Conservation (phyloP, 208 protist species). For the Trypanosoma melophagium region DNA sequence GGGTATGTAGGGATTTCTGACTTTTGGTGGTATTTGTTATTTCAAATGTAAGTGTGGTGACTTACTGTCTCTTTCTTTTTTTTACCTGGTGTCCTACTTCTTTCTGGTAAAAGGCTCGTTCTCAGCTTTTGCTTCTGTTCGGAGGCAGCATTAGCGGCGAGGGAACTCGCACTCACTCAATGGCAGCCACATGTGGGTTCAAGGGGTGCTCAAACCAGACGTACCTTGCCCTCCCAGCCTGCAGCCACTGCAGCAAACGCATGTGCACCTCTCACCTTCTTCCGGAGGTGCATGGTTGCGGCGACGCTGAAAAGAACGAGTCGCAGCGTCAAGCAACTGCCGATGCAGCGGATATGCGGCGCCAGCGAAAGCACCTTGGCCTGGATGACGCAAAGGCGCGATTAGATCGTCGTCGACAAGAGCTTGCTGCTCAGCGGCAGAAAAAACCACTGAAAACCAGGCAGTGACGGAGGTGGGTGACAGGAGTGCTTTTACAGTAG, state of each 20-base stretch:
- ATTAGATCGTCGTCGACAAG: constrained; percentile 44
- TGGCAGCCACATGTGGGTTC: constrained; percentile 21
- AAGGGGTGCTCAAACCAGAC: constrained; percentile 27
- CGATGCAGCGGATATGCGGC: constrained; percentile 64
- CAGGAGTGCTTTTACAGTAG: constrained; percentile 30
- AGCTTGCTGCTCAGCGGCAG: constrained; percentile 54
- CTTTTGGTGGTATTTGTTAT: too few species aligned
- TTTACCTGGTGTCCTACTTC: neutral
- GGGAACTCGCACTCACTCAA: neutral
- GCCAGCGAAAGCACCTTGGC: constrained; percentile 90
- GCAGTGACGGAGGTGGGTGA: constrained; percentile 87
- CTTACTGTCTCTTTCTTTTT: too few species aligned
- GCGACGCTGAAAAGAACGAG: constrained; percentile 61
- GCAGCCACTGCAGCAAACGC: constrained; percentile 62
- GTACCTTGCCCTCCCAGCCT: constrained; percentile 57
- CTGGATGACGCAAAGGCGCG: constrained; percentile 62
- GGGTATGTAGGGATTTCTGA: too few species aligned
- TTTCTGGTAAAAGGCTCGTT: constrained; percentile 18
- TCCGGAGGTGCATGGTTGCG: constrained; percentile 84
- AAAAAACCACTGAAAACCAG: constrained; percentile 75
- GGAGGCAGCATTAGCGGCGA: neutral
- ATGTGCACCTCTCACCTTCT: constrained; percentile 81
- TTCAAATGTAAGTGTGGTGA: too few species aligned
- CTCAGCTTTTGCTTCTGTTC: neutral
- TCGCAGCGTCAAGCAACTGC: constrained; percentile 64